phyloP scores from a whole-genome alignment of 129 eudicot species.

The Flaveria ramosissima region DNA sequence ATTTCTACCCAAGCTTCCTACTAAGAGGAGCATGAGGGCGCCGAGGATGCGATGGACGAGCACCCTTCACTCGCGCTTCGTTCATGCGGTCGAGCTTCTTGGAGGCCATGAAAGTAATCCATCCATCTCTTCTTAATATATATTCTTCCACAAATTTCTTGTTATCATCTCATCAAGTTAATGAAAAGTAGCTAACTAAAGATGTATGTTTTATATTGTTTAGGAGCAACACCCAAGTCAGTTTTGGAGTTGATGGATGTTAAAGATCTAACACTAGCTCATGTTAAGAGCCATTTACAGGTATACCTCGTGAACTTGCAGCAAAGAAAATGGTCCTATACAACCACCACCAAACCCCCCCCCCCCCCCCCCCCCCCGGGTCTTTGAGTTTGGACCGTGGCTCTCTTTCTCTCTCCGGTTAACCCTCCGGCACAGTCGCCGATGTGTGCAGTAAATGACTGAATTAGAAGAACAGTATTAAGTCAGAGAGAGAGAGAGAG shows the following conservation, averaged over 20 bases:
- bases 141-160: not conserved
- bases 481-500: slow-evolving; percentile 34
- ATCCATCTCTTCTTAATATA: not conserved
- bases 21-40: slow-evolving; percentile 80
- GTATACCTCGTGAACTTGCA: slow-evolving; percentile 9
- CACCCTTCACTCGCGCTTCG: slow-evolving; percentile 82
- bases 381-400: slow-evolving; percentile 19
- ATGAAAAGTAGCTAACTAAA: not conserved
- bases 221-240: slow-evolving; percentile 93
- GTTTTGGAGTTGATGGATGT: slow-evolving; percentile 98
- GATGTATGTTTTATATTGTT: slow-evolving; percentile 22
- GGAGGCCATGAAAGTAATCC: slow-evolving; percentile 94
- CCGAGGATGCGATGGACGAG: slow-evolving; percentile 97
- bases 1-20: slow-evolving; percentile 61
- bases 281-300: slow-evolving; percentile 84
- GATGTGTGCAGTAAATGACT: slow-evolving; percentile 65
- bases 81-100: slow-evolving; percentile 94
- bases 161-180: not conserved
- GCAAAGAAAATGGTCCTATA: slow-evolving; percentile 6
- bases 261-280: slow-evolving; percentile 91
- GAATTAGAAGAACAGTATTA: slow-evolving; percentile 47
- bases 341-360: not conserved
- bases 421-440: slow-evolving; percentile 96
- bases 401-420: slow-evolving; percentile 47
- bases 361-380: not conserved